Conservation (phyloP, 305 asterid species). For the Fraxinus albicans region DNA sequence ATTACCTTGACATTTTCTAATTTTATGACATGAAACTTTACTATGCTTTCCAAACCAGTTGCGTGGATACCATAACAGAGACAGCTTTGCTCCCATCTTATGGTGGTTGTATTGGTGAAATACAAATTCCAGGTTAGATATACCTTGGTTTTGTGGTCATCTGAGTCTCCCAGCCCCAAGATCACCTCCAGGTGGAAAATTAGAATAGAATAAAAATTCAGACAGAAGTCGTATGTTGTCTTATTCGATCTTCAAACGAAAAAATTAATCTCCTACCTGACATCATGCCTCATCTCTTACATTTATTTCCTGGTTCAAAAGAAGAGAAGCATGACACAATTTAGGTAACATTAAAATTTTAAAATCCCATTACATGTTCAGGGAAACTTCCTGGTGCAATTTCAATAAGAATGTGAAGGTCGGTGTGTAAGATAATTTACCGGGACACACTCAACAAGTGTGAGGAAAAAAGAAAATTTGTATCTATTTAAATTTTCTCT, state of each 20-base stretch:
- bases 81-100: slow-evolving; percentile 78
- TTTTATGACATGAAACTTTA: slow-evolving; percentile 22
- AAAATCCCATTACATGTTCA: background rate
- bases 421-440: background rate
- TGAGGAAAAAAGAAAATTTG: background rate
- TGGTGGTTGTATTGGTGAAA: slow-evolving; percentile 64
- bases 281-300: slow-evolving; percentile 1
- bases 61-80: slow-evolving; percentile 89
- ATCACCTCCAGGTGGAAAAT: background rate
- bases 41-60: slow-evolving; percentile 48
- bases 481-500: background rate
- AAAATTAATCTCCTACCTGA: background rate
- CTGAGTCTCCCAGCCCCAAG: slow-evolving; percentile 9
- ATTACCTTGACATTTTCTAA: slow-evolving; percentile 3
- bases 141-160: slow-evolving; percentile 7
- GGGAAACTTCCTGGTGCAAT: background rate
- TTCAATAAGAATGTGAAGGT: background rate
- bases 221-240: background rate
- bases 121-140: slow-evolving; percentile 62
- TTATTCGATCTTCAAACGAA: slow-evolving; percentile 11
- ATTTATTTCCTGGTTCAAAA: slow-evolving; percentile 5
- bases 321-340: background rate
- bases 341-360: background rate
- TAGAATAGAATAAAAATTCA: slow-evolving; percentile 9
- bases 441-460: background rate